Percentiles rank a stretch among this genome's conserved stretches.
Conservation (phyloP, 2,329 filamentous ascomycete species). For the Colletotrichum neosansevieriae region DNA sequence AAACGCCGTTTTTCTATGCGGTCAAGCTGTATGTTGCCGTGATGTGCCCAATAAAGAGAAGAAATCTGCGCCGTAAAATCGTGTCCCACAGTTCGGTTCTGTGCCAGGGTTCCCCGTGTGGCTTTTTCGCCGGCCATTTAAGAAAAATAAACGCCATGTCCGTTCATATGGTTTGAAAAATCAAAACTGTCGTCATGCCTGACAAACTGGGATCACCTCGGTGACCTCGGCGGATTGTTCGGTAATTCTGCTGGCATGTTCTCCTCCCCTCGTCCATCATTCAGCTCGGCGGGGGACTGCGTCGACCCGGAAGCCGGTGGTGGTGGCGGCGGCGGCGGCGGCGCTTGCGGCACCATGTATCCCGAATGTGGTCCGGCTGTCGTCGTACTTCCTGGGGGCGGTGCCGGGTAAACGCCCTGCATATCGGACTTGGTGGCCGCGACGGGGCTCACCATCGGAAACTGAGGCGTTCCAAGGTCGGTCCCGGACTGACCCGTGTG, state of each 20-base stretch:
- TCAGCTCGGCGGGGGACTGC: constrained; percentile 35
- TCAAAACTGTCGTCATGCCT: neutral
- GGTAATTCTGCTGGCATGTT: constrained; percentile 39
- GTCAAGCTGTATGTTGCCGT: constrained; percentile 23
- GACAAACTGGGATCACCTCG: constrained; percentile 16
- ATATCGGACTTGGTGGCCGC: constrained; percentile 33
- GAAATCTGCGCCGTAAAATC: constrained; percentile 19
- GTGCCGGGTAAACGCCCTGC: constrained; percentile 26
- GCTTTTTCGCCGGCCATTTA: too few species aligned
- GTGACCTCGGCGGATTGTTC: constrained; percentile 34
- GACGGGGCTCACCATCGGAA: constrained; percentile 40
- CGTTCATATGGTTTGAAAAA: neutral
- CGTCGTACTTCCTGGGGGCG: constrained; percentile 27
- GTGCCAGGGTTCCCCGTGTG: neutral
- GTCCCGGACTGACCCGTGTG: constrained; percentile 38
- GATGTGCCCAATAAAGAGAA: neutral
- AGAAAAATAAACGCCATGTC: neutral
- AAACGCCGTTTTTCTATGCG: constrained; percentile 39
- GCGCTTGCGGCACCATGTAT: constrained; percentile 7
- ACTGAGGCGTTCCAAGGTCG: constrained; percentile 38
- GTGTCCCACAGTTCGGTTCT: constrained; percentile 11
- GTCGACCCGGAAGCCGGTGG: constrained; percentile 10
- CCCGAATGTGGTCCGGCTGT: neutral
- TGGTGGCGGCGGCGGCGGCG: neutral
- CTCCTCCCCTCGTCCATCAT: constrained; percentile 32